Conservation (phyloP, 768 basidiomycete species). For the Kondoa subrosea region DNA sequence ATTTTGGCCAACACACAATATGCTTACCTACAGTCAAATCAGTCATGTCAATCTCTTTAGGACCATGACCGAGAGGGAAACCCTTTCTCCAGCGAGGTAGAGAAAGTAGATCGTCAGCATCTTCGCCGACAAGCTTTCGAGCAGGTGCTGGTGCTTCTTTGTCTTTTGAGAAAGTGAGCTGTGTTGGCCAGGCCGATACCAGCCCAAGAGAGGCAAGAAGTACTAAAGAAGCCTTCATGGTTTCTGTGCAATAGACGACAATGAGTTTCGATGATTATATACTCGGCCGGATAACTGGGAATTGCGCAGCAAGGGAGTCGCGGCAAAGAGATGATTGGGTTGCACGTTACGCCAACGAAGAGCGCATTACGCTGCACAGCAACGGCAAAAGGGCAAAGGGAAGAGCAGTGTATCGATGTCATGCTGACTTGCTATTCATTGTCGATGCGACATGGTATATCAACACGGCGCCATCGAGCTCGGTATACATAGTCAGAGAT, state of each 20-base stretch:
- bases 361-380: too few species aligned
- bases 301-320: too few species aligned
- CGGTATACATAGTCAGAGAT: too few species aligned
- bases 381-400: too few species aligned
- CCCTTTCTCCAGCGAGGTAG: neutral
- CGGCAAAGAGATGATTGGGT: too few species aligned
- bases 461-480: too few species aligned
- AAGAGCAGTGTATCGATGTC: too few species aligned
- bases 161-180: neutral
- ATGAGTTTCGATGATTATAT: too few species aligned
- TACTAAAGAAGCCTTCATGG: neutral
- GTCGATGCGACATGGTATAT: too few species aligned
- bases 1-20: neutral
- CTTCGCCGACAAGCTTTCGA: neutral
- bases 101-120: neutral
- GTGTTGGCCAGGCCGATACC: neutral
- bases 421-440: too few species aligned
- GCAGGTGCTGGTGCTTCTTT: neutral
- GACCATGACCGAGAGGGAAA: neutral
- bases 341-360: too few species aligned
- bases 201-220: neutral
- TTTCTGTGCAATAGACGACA: neutral
- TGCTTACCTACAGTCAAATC: neutral
- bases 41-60: conserved; percentile 1
- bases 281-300: too few species aligned